A percentile compares a stretch with the other conserved stretches of the same genome.
Evolutionary conservation across 768 basidiomycete species (phyloP).

Genomic region (Tubosaeta sp.): DNA sequence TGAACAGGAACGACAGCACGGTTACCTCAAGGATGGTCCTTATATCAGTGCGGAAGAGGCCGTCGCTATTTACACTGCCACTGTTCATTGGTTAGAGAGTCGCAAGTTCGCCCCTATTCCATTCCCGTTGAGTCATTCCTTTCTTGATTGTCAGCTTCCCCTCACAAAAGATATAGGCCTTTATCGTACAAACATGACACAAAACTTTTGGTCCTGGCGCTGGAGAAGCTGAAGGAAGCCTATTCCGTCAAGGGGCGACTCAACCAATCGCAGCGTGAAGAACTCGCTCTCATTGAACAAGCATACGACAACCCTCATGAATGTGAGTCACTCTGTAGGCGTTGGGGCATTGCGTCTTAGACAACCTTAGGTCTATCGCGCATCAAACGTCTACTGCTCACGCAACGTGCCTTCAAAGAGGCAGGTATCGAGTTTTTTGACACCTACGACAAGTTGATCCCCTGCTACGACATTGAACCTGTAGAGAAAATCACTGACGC

Average conservation of each 20-base stretch:
- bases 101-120: constrained; percentile 98
- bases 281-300: constrained; percentile 96
- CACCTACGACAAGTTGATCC: constrained; percentile 97
- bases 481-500: constrained; percentile 99
- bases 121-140: constrained; percentile 66
- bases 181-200: constrained; percentile 99
- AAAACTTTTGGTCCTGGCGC: constrained; percentile 90
- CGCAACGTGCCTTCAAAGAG: constrained; percentile 98
- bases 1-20: constrained; percentile 98
- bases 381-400: constrained; percentile 94
- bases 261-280: constrained; percentile 97
- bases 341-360: constrained; percentile 2
- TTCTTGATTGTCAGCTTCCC: neutral
- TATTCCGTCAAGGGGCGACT: constrained; percentile 97
- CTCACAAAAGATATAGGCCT: constrained; percentile 46
- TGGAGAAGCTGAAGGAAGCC: constrained; percentile 98
- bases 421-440: constrained; percentile 96
- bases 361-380: constrained; percentile 68
- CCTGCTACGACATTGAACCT: constrained; percentile 98
- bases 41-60: constrained; percentile 99
- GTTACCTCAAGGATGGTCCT: constrained; percentile 97
- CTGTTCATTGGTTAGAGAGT: constrained; percentile 98
- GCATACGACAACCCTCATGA: constrained; percentile 99
- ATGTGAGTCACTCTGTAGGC: constrained; percentile 44
- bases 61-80: constrained; percentile 97